Base-by-base conservation (phyloP, 129 eudicot genomes). In the Centella asiatica region DNA sequence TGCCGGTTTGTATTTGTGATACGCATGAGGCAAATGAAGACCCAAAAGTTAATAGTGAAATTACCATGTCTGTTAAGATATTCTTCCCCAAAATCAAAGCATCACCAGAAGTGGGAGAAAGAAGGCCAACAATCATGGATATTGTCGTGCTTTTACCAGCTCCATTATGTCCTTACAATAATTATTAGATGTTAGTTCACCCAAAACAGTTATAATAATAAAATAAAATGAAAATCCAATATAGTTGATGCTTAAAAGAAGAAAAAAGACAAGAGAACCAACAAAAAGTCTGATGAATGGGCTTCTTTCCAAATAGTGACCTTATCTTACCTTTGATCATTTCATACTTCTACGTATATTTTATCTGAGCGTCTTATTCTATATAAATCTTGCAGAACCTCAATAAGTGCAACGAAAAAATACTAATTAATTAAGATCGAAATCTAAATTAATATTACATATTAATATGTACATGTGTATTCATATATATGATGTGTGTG, bases 71-170 rank as follows among this genome's bases (percentile, higher is more conserved):
- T 1, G 96, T 87, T 69, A 84, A 78, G 69, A 93, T 93, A 67
- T 76, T 93, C 73, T 76, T 93, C 45, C 99, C 96, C 72, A 82
- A 80, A 51, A 93, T 77, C 75, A 93, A 80, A 61, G 99, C 99
- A 83, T 93, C 99, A 19, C 99, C 99, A 50, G 96, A 85, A 54
- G 99, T 82, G 26, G 99, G 99, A 69, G 71, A 76, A 72, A 93
- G 81, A 83, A 93, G 99, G 66, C 99, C 99, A 76, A 88, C 99
- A 36, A 93, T 96, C 96, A 93, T 85, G 42, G 99, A 82, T 65
- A 93, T 93, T 58, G 99, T 88, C 18, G 95, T 93, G 83, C 99
- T 93, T 71, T 93, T 93, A 57, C 99, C 99, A 74, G 99, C 99
- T 68, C 99, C 99, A 77, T 93, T 93, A 56, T 93, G 99, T 48